Base-by-base conservation (phyloP, 129 eudicot species). In the Escallonia herrerae region DNA sequence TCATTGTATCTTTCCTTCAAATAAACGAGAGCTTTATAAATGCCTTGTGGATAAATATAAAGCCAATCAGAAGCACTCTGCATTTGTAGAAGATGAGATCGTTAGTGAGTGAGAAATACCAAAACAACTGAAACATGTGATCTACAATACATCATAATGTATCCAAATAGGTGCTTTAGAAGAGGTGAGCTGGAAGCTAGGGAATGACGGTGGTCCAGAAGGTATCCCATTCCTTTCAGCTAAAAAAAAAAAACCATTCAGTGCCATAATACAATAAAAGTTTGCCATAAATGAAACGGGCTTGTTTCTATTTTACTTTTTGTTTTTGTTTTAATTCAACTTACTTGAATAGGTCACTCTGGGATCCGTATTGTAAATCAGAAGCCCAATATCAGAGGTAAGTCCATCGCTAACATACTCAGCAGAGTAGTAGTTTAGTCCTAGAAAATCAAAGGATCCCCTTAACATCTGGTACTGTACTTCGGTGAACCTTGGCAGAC, bases 1-100 rank as follows among this genome's bases (percentile, higher is more conserved):
- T 45, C 9, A 8, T 45, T 45, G 49, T 45, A 45, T 2, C 0
- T 45, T 5, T 45, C 2, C 49, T 45, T 45, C 6, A 45, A 0
- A 8, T 45, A 45, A 5, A 0, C 9, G 0, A 45, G 49, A 45
- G 2, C 49, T 5, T 45, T 8, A 5, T 8, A 45, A 45, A 45
- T 45, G 7, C 49, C 49, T 45, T 8, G 6, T 45, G 49, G 49
- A 45, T 45, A 45, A 45, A 45, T 8, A 45, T 45, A 45, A 2
- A 45, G 49, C 49, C 49, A 45, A 45, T 45, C 49, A 8, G 49
- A 45, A 40, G 72, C 62, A 39, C 11, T 45, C 72, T 67, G 15
- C 49, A 56, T 5, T 22, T 7, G 12, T 49, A 49, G 12, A 49
- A 49, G 54, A 22, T 1, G 1, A 49, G 12, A 49, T 49, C 33